Percentiles rank a stretch among this genome's conserved stretches.
These are phyloP conservation scores for Poterioochromonas sp. DNA, from an alignment of 352 stramenopile species.

Conservation along the genomic window DNA sequence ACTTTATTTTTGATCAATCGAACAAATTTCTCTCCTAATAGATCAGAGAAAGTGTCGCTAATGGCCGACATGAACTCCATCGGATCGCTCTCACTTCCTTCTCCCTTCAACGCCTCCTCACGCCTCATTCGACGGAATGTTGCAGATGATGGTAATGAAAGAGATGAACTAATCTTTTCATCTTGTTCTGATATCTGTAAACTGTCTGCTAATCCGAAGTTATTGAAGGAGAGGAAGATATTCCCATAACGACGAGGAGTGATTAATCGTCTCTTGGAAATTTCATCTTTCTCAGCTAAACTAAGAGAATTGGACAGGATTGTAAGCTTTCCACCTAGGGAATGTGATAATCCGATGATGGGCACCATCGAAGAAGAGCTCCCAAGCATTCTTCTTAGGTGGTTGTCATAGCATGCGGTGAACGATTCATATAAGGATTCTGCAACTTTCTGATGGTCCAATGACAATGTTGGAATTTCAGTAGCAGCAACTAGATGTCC, in stretches of 20 bases:
- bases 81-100: not conserved
- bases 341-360: not conserved
- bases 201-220: not conserved
- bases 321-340: not conserved
- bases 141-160: no score
- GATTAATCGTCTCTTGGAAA: not conserved
- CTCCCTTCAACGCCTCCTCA: not conserved
- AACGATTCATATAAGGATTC: not conserved
- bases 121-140: not conserved
- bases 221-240: not conserved
- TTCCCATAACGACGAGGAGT: not conserved
- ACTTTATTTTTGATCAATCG: not conserved
- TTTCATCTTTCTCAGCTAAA: no score
- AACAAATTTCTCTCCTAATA: not conserved
- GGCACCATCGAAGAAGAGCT: not conserved
- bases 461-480: not conserved
- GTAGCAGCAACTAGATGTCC: not conserved
- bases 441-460: not conserved
- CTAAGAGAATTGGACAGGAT: not conserved
- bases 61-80: not conserved
- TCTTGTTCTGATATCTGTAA: not conserved
- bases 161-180: no score
- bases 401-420: not conserved
- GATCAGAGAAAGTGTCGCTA: not conserved
- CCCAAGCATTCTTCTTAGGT: not conserved